A percentile compares a stretch with the other conserved stretches of the same genome.
These are phyloP conservation scores for Clarireedia hainanense DNA, from an alignment of 2,329 filamentous ascomycete genomes.

Conservation along the genomic window DNA sequence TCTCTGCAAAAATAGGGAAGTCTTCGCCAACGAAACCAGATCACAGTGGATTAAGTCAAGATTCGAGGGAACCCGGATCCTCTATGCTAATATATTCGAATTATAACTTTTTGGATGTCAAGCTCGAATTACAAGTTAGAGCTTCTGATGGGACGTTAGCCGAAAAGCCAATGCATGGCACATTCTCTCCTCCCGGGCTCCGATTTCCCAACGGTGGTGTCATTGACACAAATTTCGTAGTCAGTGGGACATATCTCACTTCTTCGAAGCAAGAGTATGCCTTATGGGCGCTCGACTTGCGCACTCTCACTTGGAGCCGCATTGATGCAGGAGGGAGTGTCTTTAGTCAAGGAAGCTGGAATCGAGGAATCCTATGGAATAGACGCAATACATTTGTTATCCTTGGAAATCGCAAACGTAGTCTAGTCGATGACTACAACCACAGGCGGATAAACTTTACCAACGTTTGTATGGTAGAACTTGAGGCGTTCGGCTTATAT, in stretches of 20 bases:
- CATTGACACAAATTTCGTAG: conserved; percentile 93
- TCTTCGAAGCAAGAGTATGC: conserved; percentile 98
- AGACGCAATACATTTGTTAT: conserved; percentile 93
- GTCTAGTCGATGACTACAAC: conserved; percentile 95
- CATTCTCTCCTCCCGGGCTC: conserved; percentile 81
- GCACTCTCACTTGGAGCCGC: conserved; percentile 83
- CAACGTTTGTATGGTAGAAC: conserved; percentile 92
- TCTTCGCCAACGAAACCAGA: conserved; percentile 35
- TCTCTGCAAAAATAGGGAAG: conserved; percentile 59
- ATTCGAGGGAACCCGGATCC: conserved; percentile 49
- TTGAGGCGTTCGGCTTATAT: conserved; percentile 95
- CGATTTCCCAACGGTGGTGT: conserved; percentile 94
- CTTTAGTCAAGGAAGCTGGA: conserved; percentile 97
- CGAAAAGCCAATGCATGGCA: conserved; percentile 83
- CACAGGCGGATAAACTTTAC: conserved; percentile 96
- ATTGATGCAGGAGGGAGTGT: conserved; percentile 93
- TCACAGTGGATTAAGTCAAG: conserved; percentile 37
- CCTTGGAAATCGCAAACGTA: conserved; percentile 85
- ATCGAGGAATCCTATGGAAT: conserved; percentile 88
- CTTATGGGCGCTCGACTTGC: conserved; percentile 86
- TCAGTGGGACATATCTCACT: conserved; percentile 93
- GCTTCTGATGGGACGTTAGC: conserved; percentile 73
- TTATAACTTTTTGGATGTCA: conserved; percentile 97
- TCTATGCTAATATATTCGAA: conserved; percentile 98
- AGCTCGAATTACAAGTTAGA: conserved; percentile 85